Percentiles rank a stretch among this genome's conserved stretches.
These are phyloP conservation scores for Fusarium floridanum DNA, from an alignment of 2,329 filamentous ascomycete species.

Conservation along the genomic window DNA sequence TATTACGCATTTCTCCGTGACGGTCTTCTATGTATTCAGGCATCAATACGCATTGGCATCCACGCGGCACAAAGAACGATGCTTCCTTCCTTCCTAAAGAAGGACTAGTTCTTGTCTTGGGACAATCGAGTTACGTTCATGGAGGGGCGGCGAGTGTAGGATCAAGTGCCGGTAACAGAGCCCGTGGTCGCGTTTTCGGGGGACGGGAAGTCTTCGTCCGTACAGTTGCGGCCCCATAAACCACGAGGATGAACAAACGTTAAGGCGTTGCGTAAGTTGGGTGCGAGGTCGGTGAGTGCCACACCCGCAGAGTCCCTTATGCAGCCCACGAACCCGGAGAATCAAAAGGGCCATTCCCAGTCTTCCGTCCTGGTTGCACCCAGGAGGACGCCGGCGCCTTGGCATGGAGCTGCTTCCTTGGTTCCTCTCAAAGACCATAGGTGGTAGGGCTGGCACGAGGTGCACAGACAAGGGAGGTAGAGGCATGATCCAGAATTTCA, in stretches of 20 bases:
- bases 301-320: background rate
- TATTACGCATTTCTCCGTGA: background rate
- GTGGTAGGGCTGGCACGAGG: background rate
- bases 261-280: background rate
- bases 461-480: background rate
- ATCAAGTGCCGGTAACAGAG: background rate
- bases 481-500: background rate
- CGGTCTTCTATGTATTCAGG: background rate
- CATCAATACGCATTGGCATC: conserved; percentile 1
- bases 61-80: background rate
- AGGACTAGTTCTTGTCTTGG: background rate
- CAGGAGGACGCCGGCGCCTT: background rate
- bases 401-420: background rate
- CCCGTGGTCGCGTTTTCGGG: background rate
- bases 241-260: background rate
- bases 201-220: background rate
- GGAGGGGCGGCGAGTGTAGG: background rate
- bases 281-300: conserved; percentile 3
- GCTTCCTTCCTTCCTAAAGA: background rate
- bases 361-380: background rate
- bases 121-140: background rate
- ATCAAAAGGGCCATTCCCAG: background rate
- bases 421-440: background rate
- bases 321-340: background rate
- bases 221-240: background rate